Evolutionary conservation across 306 rosid species (phyloP).

Genomic region (Herpetospermum pedunculosum): DNA sequence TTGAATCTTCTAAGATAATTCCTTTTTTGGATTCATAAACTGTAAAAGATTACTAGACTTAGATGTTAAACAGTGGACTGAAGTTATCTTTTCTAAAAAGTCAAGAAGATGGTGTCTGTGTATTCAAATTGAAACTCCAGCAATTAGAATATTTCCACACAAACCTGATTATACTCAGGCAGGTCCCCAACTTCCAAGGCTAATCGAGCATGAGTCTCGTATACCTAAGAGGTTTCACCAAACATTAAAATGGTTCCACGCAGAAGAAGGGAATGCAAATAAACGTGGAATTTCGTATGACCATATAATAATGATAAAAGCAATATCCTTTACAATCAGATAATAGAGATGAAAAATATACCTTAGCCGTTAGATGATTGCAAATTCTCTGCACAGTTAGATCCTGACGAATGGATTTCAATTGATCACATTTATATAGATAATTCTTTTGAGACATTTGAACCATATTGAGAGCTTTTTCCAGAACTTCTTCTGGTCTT

Average conservation of each 20-base stretch:
- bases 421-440: constrained; percentile 87
- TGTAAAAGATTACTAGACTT: neutral
- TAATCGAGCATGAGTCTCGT: constrained; percentile 91
- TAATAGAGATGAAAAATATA: constrained; percentile 20
- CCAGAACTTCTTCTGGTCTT: constrained; percentile 97
- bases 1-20: neutral
- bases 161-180: constrained; percentile 89
- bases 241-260: constrained; percentile 1
- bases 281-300: neutral
- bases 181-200: constrained; percentile 89
- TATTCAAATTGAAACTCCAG: neutral
- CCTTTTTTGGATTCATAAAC: neutral
- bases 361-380: constrained; percentile 90
- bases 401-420: constrained; percentile 98
- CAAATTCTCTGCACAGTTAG: constrained; percentile 84
- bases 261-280: neutral
- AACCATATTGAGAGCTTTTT: constrained; percentile 76
- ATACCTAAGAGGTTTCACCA: constrained; percentile 46
- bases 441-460: constrained; percentile 82
- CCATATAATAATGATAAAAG: neutral
- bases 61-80: neutral
- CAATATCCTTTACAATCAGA: neutral
- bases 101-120: neutral
- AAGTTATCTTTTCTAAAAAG: neutral
- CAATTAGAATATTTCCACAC: constrained; percentile 6